Conservation (phyloP, 139 green algal species). For the Picochlorum sp. region DNA sequence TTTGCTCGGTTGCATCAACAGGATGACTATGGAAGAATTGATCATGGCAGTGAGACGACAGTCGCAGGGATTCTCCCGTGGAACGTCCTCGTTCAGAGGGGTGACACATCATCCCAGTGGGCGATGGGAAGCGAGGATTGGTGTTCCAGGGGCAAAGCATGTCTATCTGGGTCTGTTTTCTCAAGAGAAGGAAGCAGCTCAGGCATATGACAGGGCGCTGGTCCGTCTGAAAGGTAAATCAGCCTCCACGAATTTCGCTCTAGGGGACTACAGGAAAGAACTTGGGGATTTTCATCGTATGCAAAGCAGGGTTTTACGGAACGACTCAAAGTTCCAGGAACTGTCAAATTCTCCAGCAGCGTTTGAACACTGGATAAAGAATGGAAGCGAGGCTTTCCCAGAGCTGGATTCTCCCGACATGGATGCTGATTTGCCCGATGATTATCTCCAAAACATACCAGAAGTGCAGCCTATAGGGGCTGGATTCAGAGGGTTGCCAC, state of each 20-base stretch:
- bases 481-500: no score
- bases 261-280: constrained; percentile 45
- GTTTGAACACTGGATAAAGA: constrained; percentile 27
- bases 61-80: constrained; percentile 77
- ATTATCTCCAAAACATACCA: no score
- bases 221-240: constrained; percentile 44
- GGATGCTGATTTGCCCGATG: no score
- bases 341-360: background rate
- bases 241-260: constrained; percentile 78
- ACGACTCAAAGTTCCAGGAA: background rate
- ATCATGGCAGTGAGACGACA: constrained; percentile 80
- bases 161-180: constrained; percentile 76
- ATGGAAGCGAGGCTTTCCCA: constrained; percentile 8
- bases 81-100: constrained; percentile 64
- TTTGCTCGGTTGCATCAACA: constrained; percentile 56
- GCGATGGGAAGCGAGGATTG: constrained; percentile 79
- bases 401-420: no score
- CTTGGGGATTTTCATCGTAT: constrained; percentile 53
- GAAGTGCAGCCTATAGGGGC: no score
- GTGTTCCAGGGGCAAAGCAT: constrained; percentile 76
- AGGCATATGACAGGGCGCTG: constrained; percentile 60
- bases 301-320: constrained; percentile 20
- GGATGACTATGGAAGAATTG: constrained; percentile 76
- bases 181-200: constrained; percentile 34
- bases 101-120: constrained; percentile 72